phyloP scores from a whole-genome alignment of 108 stramenopile species.

The Pseudonitzschia multistriata region DNA sequence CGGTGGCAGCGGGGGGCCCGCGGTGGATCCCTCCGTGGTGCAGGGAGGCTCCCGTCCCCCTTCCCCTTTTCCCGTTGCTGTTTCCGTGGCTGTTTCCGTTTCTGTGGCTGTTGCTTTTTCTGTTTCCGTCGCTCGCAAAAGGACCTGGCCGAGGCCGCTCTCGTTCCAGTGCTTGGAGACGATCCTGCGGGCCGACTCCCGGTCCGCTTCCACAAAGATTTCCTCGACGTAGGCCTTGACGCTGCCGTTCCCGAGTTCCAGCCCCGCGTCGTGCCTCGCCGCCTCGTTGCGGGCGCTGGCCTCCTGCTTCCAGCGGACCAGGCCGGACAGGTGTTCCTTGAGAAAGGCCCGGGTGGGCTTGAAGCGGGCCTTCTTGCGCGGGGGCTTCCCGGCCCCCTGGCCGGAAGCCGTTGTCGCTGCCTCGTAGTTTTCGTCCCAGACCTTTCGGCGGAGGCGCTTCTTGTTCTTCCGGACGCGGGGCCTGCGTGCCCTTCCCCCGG shows the following conservation, averaged over 20 bases:
- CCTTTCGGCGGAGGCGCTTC: neutral
- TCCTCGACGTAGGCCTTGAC: neutral
- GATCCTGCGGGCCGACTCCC: neutral
- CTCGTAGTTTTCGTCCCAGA: neutral
- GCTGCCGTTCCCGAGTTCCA: neutral
- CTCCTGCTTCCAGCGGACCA: neutral
- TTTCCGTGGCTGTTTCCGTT: too few species aligned
- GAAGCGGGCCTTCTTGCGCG: neutral
- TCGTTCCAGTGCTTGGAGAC: neutral
- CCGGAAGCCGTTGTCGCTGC: neutral
- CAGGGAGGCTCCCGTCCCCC: too few species aligned
- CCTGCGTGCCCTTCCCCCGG: too few species aligned
- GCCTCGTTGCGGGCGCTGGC: neutral
- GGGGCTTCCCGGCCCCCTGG: neutral
- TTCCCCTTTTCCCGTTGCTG: too few species aligned
- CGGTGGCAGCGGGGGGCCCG: neutral
- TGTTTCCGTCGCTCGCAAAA: neutral
- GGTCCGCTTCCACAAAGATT: neutral
- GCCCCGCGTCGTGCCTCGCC: neutral
- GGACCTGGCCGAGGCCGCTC: neutral
- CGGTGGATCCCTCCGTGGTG: neutral
- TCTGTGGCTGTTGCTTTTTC: neutral
- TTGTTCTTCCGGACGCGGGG: too few species aligned
- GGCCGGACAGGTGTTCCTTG: neutral
- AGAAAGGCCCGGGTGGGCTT: neutral